Evolutionary conservation across 805 yeast genomes (phyloP), one percentile per base, ranked within the genome.

Genomic region (Kazachstania bromeliacearum): DNA sequence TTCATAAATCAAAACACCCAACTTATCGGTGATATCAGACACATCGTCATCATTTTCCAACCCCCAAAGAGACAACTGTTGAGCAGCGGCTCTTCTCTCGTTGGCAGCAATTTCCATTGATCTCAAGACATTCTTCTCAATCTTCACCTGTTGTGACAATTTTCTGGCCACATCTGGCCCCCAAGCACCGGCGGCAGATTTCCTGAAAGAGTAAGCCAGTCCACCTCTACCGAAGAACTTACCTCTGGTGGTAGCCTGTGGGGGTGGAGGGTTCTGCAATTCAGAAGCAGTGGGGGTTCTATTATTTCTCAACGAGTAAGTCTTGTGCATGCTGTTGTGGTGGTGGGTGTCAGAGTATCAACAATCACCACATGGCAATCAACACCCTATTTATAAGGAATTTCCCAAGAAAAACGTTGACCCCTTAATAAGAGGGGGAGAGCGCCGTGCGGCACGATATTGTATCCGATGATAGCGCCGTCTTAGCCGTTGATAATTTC

Each of bases 241-340:
- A 52, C 78, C 73, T 43, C 71, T 55, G 69, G 85, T 85, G 54
- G 96, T 82, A 37, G 95, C 68, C 21, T 96, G 78, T 27, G 95
- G 79, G 46, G 96, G 97, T 33, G 97, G 97, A 21, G 97, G 96
- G 34, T 84, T 73, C 61, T 81, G 88, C 65, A 89, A 65, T 67
- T 89, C 96, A 48, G 95, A 75, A 42, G 96, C 96, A 40, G 98
- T 88, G 44, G 98, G 98, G 27, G 96, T 96, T 66, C 95, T 82
- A 38, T 79, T 63, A 53, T 87, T 78, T 76, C 98, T 87, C 66
- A 89, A 73, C 24, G 98, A 89, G 68, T 92, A 92, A 34, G 98
- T 89, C 79, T 96, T 83, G 74, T 89, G 96, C 98, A 92, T 92
- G n/a, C n/a, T 4, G 24, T 32, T 10, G 31, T 18, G 19, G 13